A percentile compares a stretch with the other conserved stretches of the same genome.
Evolutionary conservation across 139 green algal genomes (phyloP).

Genomic region (Coccomyxa sp.): DNA sequence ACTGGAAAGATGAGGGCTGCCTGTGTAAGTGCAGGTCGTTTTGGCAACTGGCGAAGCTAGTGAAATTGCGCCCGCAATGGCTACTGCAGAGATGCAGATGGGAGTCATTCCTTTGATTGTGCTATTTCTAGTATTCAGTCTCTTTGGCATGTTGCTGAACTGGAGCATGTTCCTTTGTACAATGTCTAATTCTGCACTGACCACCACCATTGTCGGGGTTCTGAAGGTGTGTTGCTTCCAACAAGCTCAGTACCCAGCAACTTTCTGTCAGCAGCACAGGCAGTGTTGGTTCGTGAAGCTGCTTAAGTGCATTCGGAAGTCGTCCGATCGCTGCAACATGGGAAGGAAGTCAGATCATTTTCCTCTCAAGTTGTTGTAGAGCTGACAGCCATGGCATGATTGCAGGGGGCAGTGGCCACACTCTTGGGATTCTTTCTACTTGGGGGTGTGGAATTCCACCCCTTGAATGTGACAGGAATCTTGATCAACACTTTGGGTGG

Average conservation of each 20-base stretch:
- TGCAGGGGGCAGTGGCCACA: slow-evolving; percentile 37
- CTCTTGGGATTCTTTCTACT: slow-evolving; percentile 71
- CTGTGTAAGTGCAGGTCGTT: slow-evolving; percentile 12
- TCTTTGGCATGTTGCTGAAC: slow-evolving; percentile 53
- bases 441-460: slow-evolving; percentile 33
- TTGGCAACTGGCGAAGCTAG: slow-evolving; percentile 24
- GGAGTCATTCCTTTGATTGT: background rate
- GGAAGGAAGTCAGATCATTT: background rate
- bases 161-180: slow-evolving; percentile 70
- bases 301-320: no score
- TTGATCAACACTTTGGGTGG: slow-evolving; percentile 44
- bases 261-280: no score
- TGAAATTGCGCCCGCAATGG: background rate
- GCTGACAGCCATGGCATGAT: background rate
- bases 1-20: background rate
- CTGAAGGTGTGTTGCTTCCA: slow-evolving; percentile 31
- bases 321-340: no score
- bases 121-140: slow-evolving; percentile 10
- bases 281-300: no score
- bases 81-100: background rate
- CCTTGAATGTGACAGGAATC: slow-evolving; percentile 51
- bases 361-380: background rate
- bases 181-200: slow-evolving; percentile 66
- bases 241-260: background rate
- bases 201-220: slow-evolving; percentile 75